Evolutionary conservation across 495 filamentous ascomycete genomes (phyloP), one percentile per base, ranked within the genome.

Genomic region (Filosporella fistucella): DNA sequence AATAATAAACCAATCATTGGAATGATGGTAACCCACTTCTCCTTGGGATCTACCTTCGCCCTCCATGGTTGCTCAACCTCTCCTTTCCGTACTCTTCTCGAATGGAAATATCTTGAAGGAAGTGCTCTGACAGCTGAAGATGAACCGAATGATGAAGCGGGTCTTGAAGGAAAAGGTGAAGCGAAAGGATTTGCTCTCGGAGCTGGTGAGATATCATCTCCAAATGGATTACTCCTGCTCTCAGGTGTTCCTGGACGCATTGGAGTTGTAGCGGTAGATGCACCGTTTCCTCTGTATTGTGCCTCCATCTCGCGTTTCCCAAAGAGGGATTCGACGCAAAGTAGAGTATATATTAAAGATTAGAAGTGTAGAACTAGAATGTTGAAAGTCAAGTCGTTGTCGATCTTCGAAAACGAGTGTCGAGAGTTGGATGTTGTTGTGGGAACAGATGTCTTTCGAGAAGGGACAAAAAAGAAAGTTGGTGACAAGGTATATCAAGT

Each of bases 21-120:
- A 24, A 91, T 76, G 46, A 91, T 88, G 17, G 81, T 88, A 4
- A 87, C 82, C 88, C 87, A 91, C 69, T 89, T 90, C 72, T 90
- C 84, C 60, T 76, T 81, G 3, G 86, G 82, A 58, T 91, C 85
- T 42, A 72, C 78, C 52, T 79, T 76, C 16, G 69, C 62, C 25
- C 78, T 58, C 86, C 87, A 91, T 16, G 86, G 82, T 60, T 82
- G 78, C 52, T 88, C 76, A 13, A 84, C 62, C 30, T 85, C 78
- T 30, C 77, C 83, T 61, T 86, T 85, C 61, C 74, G 76, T 28
- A 91, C 68, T 47, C 86, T 66, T 33, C 87, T 69, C 11, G 86
- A 89, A 62, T 83, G 84, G 63, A 91, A 91, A 62, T 86, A 91
- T 53, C 74, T 69, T 47, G 71, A 64, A 14, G 61, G 51, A 9